These are phyloP conservation scores for Pseudoturritis turrita DNA, from an alignment of 345 rosid species.

Conservation along the genomic window DNA sequence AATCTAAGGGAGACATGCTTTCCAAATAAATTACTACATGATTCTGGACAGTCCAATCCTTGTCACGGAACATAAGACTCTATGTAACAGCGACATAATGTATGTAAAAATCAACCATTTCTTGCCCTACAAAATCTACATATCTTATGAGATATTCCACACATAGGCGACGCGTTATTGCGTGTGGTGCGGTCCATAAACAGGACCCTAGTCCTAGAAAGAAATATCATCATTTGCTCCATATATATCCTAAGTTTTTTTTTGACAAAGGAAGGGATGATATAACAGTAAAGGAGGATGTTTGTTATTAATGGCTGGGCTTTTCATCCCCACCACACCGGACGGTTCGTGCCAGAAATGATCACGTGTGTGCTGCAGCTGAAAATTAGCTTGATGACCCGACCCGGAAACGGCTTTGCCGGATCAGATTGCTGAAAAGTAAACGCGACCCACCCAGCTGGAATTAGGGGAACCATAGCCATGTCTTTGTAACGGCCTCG, in stretches of 20 bases:
- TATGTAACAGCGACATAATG: not conserved
- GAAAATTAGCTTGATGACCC: not conserved
- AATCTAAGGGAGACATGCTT: not conserved
- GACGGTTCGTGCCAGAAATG: conserved; percentile 2
- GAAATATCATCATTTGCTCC: not conserved
- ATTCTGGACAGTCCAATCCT: not conserved
- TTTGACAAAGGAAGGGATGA: not conserved
- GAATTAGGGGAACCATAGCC: conserved; percentile 18
- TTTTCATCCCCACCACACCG: conserved; percentile 1
- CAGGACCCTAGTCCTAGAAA: not conserved
- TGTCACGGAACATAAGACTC: not conserved
- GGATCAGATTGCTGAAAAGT: not conserved
- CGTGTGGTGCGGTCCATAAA: not conserved
- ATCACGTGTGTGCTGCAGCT: conserved; percentile 11
- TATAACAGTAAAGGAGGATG: not conserved
- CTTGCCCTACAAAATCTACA: too few relatives aligned
- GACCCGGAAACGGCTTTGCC: not conserved
- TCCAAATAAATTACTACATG: not conserved
- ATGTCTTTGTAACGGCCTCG: not conserved
- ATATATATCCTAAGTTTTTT: too few relatives aligned
- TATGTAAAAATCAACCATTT: too few relatives aligned
- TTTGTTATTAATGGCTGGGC: conserved; percentile 9
- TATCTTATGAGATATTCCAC: not conserved
- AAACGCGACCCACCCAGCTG: not conserved
- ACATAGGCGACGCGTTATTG: not conserved